Evolutionary conservation across 2,329 filamentous ascomycete species (phyloP).

Genomic region (Talaromyces sp.): DNA sequence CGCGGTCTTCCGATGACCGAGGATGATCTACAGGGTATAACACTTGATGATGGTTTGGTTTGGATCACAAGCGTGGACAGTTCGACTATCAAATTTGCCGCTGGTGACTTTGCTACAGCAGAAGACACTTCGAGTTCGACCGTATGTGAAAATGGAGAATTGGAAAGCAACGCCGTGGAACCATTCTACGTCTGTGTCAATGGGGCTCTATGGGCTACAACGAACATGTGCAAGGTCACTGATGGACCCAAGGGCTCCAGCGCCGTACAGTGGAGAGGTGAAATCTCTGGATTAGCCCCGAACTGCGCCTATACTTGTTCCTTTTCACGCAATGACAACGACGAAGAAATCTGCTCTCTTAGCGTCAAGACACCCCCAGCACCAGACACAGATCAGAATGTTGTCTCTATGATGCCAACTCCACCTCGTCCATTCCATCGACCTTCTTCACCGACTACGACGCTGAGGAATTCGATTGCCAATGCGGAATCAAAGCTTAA

Average conservation of each 20-base stretch:
- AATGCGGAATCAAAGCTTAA: conserved; percentile 57
- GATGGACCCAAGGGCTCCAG: conserved; percentile 42
- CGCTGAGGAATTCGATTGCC: conserved; percentile 59
- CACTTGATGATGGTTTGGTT: conserved; percentile 40
- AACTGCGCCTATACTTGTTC: conserved; percentile 61
- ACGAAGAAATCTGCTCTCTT: conserved; percentile 54
- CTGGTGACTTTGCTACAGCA: conserved; percentile 34
- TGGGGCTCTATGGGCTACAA: conserved; percentile 60
- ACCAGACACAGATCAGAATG: conserved; percentile 55
- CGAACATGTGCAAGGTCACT: conserved; percentile 47
- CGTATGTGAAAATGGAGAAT: conserved; percentile 22
- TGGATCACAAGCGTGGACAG: conserved; percentile 46
- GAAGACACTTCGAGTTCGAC: conserved; percentile 28
- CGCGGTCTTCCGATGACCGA: conserved; percentile 38
- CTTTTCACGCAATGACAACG: conserved; percentile 53
- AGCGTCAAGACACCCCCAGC: conserved; percentile 59
- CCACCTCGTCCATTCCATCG: conserved; percentile 55
- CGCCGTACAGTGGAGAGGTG: conserved; percentile 52
- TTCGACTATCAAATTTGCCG: conserved; percentile 45
- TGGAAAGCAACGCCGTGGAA: conserved; percentile 39
- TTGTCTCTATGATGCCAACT: conserved; percentile 26
- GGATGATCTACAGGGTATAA: conserved; percentile 38
- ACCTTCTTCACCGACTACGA: conserved; percentile 60
- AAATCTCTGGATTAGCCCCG: conserved; percentile 60
- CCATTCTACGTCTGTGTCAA: conserved; percentile 63